Conservation (phyloP, 768 basidiomycete genomes). For the Lactarius trivialis region DNA sequence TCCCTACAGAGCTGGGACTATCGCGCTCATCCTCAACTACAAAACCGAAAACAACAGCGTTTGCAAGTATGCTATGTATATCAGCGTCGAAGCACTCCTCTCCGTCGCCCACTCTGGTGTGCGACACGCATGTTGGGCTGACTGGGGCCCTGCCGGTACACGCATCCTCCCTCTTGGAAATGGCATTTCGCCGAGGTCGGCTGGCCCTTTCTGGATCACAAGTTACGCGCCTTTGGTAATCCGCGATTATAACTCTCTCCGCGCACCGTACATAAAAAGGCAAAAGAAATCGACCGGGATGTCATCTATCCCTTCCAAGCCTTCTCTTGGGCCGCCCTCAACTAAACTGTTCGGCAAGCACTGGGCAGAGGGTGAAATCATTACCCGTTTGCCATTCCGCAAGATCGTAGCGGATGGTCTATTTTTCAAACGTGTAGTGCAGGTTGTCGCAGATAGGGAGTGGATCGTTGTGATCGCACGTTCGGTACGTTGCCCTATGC, state of each 20-base stretch:
- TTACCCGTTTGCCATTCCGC: slow-evolving; percentile 11
- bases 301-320: background rate
- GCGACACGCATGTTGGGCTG: background rate
- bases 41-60: background rate
- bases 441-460: slow-evolving; percentile 12
- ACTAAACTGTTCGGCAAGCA: background rate
- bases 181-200: background rate
- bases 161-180: background rate
- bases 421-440: background rate
- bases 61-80: background rate
- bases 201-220: slow-evolving; percentile 12
- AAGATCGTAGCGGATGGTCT: background rate
- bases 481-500: background rate
- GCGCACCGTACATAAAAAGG: background rate
- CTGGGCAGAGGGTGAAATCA: slow-evolving; percentile 1
- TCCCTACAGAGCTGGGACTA: slow-evolving; percentile 5
- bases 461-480: slow-evolving; percentile 10
- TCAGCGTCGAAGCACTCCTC: slow-evolving; percentile 2
- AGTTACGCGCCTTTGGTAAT: slow-evolving; percentile 4
- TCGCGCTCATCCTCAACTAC: background rate
- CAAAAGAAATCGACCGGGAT: background rate
- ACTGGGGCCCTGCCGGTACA: slow-evolving; percentile 11
- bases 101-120: background rate
- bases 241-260: slow-evolving; percentile 8
- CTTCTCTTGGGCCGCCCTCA: background rate